Conservation (phyloP, 1,139 yeast genomes). For the Debaryomyces sp. region DNA sequence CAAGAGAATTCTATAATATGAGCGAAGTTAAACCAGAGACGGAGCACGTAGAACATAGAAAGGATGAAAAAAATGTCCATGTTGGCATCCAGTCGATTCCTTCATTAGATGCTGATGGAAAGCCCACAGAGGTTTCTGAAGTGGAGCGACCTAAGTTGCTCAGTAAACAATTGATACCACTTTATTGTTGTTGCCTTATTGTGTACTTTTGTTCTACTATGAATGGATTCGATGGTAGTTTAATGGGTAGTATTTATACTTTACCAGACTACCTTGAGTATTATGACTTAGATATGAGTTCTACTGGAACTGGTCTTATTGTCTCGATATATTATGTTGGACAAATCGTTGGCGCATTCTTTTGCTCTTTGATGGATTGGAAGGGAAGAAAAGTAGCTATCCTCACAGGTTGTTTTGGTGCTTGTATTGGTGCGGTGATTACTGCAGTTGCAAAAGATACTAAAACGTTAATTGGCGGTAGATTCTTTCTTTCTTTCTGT, state of each 20-base stretch:
- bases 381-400: conserved; percentile 23
- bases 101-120: background rate
- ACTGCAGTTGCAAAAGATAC: conserved; percentile 23
- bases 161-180: conserved; percentile 10
- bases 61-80: background rate
- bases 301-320: conserved; percentile 23
- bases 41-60: conserved; percentile 1
- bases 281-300: conserved; percentile 15
- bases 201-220: conserved; percentile 17
- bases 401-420: conserved; percentile 19
- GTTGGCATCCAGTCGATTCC: background rate
- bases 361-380: conserved; percentile 22
- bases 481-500: conserved; percentile 21
- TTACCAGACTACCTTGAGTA: conserved; percentile 17
- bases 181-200: conserved; percentile 14
- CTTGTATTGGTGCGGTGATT: conserved; percentile 26
- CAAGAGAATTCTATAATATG: background rate
- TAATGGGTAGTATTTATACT: conserved; percentile 22
- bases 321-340: conserved; percentile 24
- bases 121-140: conserved; percentile 3
- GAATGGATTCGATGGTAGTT: conserved; percentile 24
- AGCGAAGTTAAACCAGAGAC: background rate
- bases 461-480: conserved; percentile 24
- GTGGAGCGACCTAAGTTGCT: conserved; percentile 8
- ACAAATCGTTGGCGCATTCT: conserved; percentile 18